Conservation (phyloP, 768 basidiomycete species). For the Collybia nuda region DNA sequence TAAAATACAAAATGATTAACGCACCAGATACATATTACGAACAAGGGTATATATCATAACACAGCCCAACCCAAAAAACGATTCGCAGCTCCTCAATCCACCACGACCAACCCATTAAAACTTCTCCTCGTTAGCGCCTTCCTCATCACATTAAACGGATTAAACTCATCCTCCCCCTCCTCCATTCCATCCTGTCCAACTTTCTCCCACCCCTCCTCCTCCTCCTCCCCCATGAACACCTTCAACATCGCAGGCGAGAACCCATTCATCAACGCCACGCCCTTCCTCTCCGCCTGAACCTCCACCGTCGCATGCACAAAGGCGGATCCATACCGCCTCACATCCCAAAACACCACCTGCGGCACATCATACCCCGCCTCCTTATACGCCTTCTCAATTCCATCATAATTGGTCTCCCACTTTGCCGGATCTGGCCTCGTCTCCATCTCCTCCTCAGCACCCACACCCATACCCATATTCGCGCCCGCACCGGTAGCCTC, state of each 20-base stretch:
- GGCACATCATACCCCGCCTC: conserved; percentile 71
- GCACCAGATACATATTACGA: too few relatives aligned
- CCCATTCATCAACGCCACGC: conserved; percentile 70
- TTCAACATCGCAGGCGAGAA: conserved; percentile 71
- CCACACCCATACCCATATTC: too few relatives aligned
- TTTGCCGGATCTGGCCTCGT: too few relatives aligned
- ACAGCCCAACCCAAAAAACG: too few relatives aligned
- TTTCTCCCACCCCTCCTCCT: conserved; percentile 33
- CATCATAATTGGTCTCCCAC: conserved; percentile 67
- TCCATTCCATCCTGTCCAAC: conserved; percentile 25
- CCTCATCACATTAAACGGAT: conserved; percentile 44
- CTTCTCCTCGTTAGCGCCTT: conserved; percentile 47
- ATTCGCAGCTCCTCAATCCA: conserved; percentile 38
- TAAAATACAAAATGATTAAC: too few relatives aligned
- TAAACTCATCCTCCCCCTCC: conserved; percentile 32
- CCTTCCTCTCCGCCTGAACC: conserved; percentile 50
- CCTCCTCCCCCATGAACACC: conserved; percentile 62
- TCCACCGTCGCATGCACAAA: conserved; percentile 41
- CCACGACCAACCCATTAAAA: conserved; percentile 56
- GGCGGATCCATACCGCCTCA: conserved; percentile 24
- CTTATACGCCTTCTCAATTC: conserved; percentile 51
- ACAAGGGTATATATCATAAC: too few relatives aligned
- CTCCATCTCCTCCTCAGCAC: too few relatives aligned
- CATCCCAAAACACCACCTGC: conserved; percentile 74
- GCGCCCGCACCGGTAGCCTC: neutral